Conservation (phyloP, 768 basidiomycete genomes). For the Leccinum fibrillosum region DNA sequence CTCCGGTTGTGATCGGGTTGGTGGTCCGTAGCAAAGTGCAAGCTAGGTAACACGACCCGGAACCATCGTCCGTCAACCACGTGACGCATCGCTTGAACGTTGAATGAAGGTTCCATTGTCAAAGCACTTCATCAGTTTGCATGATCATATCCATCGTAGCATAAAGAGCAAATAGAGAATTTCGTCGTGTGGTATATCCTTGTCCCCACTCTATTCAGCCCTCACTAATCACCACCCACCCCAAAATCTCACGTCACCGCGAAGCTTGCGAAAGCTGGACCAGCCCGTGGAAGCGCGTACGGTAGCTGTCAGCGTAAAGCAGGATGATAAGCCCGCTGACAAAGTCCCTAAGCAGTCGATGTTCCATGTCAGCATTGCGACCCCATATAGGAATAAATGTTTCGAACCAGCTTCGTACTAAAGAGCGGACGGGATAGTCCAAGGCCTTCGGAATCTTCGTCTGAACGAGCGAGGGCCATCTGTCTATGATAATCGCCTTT, state of each 20-base stretch:
- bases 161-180: conserved; percentile 11
- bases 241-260: conserved; percentile 8
- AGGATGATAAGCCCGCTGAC: conserved; percentile 46
- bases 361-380: not conserved
- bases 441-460: conserved; percentile 84
- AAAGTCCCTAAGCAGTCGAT: conserved; percentile 41
- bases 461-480: conserved; percentile 79
- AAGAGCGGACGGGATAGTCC: conserved; percentile 80
- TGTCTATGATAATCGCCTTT: conserved; percentile 84
- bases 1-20: conserved; percentile 5
- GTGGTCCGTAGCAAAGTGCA: not conserved
- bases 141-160: conserved; percentile 2
- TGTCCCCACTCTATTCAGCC: not conserved
- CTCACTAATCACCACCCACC: not conserved
- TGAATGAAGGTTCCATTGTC: not conserved
- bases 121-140: not conserved
- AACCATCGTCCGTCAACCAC: conserved; percentile 8
- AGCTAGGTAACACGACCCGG: not conserved
- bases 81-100: conserved; percentile 9
- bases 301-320: conserved; percentile 49
- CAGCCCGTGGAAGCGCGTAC: conserved; percentile 39
- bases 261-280: conserved; percentile 38
- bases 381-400: not conserved
- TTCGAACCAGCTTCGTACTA: conserved; percentile 71
- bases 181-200: conserved; percentile 20